Evolutionary conservation across 1,284 basidiomycete genomes (phyloP).

Genomic region (Polyporus tsugae): DNA sequence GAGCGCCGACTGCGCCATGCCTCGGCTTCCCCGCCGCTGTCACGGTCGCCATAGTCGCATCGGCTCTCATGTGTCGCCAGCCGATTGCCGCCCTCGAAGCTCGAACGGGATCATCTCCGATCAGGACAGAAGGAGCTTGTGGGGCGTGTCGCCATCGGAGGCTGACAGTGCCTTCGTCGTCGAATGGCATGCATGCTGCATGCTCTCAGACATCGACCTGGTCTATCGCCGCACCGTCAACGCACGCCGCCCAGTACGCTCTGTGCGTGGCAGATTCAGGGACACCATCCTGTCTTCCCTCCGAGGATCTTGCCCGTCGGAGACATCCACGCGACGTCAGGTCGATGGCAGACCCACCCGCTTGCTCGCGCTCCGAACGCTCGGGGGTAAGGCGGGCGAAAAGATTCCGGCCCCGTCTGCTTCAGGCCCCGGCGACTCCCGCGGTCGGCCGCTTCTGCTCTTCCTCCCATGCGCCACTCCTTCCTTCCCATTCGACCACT

Average conservation of each 20-base stretch:
- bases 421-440: background rate
- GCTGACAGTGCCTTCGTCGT: background rate
- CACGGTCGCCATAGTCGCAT: slow-evolving; percentile 4
- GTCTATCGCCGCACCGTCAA: background rate
- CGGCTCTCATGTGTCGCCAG: background rate
- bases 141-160: background rate
- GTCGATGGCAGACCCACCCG: too few species aligned
- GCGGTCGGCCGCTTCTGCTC: background rate
- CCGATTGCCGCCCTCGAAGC: background rate
- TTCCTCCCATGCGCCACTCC: background rate
- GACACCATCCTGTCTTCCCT: background rate
- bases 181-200: background rate
- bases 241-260: background rate
- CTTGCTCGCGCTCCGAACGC: background rate
- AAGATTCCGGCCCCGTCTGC: background rate
- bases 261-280: background rate
- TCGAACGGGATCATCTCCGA: background rate
- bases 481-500: background rate
- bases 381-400: background rate
- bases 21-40: background rate
- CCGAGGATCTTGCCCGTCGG: background rate
- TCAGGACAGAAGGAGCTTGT: background rate
- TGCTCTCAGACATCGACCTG: background rate
- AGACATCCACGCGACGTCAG: background rate
- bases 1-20: background rate